A percentile compares a stretch with the other conserved stretches of the same genome.
These are phyloP conservation scores for Entomortierella parvispora DNA, from an alignment of 192 early-diverging fungal genomes.

Conservation along the genomic window DNA sequence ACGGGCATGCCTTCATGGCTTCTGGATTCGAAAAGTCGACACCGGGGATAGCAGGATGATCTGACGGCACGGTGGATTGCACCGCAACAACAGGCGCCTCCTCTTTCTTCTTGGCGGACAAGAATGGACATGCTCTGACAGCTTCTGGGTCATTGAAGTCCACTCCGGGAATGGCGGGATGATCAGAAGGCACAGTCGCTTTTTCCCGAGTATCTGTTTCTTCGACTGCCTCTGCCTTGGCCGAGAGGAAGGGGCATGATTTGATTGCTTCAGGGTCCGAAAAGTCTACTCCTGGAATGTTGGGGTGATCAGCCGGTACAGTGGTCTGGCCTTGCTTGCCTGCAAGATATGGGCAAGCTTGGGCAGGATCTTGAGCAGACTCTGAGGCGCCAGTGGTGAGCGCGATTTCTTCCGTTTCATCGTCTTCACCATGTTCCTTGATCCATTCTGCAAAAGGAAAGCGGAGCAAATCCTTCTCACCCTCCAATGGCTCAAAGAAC, in stretches of 20 bases:
- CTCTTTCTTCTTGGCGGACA: constrained; percentile 13
- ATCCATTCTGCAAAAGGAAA: constrained; percentile 33
- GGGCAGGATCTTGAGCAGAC: neutral
- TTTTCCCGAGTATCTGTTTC: neutral
- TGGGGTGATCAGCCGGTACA: constrained; percentile 40
- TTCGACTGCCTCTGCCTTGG: constrained; percentile 9
- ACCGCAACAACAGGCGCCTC: neutral
- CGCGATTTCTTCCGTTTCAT: neutral
- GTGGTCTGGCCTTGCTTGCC: neutral
- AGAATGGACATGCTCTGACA: constrained; percentile 23
- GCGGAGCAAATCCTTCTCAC: constrained; percentile 21
- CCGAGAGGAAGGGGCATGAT: constrained; percentile 36
- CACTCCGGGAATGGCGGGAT: constrained; percentile 20
- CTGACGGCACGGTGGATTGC: constrained; percentile 10
- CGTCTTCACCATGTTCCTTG: constrained; percentile 10
- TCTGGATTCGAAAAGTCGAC: constrained; percentile 39
- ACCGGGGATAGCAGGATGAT: constrained; percentile 45
- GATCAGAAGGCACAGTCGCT: neutral
- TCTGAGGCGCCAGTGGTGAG: neutral
- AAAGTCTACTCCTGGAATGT: constrained; percentile 35
- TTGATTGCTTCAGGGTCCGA: constrained; percentile 34
- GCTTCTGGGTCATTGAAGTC: constrained; percentile 32
- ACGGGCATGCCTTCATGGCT: constrained; percentile 35
- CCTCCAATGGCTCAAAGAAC: constrained; percentile 25
- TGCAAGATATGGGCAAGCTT: constrained; percentile 25